phyloP scores from a whole-genome alignment of 371 early-diverging fungal genomes.

The Parasitella parasitica region DNA sequence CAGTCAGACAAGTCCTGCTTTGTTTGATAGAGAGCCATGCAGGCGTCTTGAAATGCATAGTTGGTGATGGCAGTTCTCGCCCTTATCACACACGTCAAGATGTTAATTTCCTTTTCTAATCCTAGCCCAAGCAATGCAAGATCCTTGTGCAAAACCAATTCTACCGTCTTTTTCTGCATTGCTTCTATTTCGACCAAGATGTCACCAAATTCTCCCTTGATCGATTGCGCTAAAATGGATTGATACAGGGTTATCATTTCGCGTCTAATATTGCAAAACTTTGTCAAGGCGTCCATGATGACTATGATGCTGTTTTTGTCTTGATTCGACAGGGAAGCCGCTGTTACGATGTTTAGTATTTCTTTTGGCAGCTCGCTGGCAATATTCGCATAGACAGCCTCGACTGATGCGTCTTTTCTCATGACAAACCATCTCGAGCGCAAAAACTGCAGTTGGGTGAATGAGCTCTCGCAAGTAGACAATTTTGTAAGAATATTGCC shows the following conservation, averaged over 20 bases:
- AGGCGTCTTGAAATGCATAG: constrained; percentile 59
- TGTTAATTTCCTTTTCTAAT: constrained; percentile 47
- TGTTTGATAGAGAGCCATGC: constrained; percentile 48
- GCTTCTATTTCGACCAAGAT: constrained; percentile 16
- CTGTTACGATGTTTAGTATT: constrained; percentile 16
- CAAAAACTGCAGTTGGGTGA: constrained; percentile 41
- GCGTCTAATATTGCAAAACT: constrained; percentile 33
- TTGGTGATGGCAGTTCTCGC: constrained; percentile 48
- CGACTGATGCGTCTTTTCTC: constrained; percentile 44
- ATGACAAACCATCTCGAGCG: constrained; percentile 47
- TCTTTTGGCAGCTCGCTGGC: constrained; percentile 36
- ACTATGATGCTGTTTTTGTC: constrained; percentile 15
- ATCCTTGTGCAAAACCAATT: constrained; percentile 11
- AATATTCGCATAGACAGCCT: constrained; percentile 33
- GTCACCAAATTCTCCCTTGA: constrained; percentile 21
- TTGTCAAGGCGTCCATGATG: constrained; percentile 25
- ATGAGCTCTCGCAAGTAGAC: constrained; percentile 32
- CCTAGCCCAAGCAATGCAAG: constrained; percentile 48
- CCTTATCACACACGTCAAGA: constrained; percentile 41
- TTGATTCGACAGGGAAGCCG: background rate
- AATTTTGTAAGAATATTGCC: constrained; percentile 31
- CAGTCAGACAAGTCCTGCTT: constrained; percentile 50
- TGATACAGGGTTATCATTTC: constrained; percentile 41
- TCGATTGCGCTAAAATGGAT: constrained; percentile 24
- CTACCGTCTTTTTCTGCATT: constrained; percentile 14